Evolutionary conservation across 495 filamentous ascomycete species (phyloP), one percentile per base, ranked within the genome.

Genomic region (Neurospora discreta): DNA sequence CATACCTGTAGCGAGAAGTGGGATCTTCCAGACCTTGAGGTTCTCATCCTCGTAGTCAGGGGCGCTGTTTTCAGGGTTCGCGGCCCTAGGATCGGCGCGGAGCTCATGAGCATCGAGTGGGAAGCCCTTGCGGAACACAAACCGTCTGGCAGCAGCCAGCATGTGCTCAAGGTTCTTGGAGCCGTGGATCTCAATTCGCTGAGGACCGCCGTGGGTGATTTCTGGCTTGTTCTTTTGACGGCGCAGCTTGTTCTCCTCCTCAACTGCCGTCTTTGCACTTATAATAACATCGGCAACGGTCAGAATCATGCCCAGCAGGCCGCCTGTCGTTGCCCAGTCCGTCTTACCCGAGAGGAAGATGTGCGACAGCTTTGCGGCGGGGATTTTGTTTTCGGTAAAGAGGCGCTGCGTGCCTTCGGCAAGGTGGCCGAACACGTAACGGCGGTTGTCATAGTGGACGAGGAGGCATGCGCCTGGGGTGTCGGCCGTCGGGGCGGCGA

Each of bases 381-480:
- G 81, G 1, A 88, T 69, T 52, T 88, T 90, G 69, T 88, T 85
- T 79, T 97, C 90, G 5, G 84, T 80, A 69, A 89, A 82, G 70
- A 89, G 87, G n/a, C 95, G 88, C 82, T 98, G 95, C 13, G 90
- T 88, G 6, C 95, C 95, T 80, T 98, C 96, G 13, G 89, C 82
- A 11, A 94, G 75, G 77, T 92, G 90, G 9, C 95, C 95, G 75
- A 99, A 90, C n/a, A 98, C 69, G 78, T 98, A 99, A 60, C 93
- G 88, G 77, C 90, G 89, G 69, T 88, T 84, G 70, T 93, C 91
- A 77, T 93, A 94, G 77, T 93, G 87, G 11, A 98, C 85, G 39
- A 91, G 68, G 36, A 98, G 75, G 20, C 87, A 86, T 33, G 92
- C 92, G 46, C 94, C 96, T 18, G 90, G 90, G 1, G 95, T 96